Evolutionary conservation across 2,329 filamentous ascomycete species (phyloP).

Genomic region (Plectosphaerella plurivora): DNA sequence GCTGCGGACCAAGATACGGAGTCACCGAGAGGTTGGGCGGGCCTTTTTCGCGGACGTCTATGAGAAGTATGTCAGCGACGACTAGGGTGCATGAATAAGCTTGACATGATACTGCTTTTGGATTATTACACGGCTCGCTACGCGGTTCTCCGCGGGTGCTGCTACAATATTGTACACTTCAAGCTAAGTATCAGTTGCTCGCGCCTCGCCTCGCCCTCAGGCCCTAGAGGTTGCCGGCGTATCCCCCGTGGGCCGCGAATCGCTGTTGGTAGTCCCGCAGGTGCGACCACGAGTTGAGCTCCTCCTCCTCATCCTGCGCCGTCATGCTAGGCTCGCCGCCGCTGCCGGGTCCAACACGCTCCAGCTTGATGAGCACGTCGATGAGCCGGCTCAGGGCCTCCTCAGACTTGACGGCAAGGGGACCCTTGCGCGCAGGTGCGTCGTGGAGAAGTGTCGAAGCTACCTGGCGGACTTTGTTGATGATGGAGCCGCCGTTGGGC

Average conservation of each 20-base stretch:
- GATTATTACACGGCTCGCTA: neutral
- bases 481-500: slow-evolving; percentile 59
- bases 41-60: slow-evolving; percentile 43
- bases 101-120: neutral
- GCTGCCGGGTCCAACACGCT: slow-evolving; percentile 49
- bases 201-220: neutral
- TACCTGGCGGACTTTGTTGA: slow-evolving; percentile 80
- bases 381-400: slow-evolving; percentile 69
- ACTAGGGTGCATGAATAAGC: slow-evolving; percentile 7
- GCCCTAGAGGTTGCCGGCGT: slow-evolving; percentile 21
- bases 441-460: slow-evolving; percentile 72
- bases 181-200: neutral
- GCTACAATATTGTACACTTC: too few species aligned
- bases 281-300: slow-evolving; percentile 73
- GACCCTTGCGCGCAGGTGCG: slow-evolving; percentile 45
- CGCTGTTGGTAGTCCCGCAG: slow-evolving; percentile 73
- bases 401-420: slow-evolving; percentile 54
- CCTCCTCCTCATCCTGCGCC: slow-evolving; percentile 66
- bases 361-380: slow-evolving; percentile 69
- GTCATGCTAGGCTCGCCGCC: slow-evolving; percentile 33
- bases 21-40: slow-evolving; percentile 42
- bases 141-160: too few species aligned
- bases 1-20: slow-evolving; percentile 48
- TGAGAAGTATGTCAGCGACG: slow-evolving; percentile 40
- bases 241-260: slow-evolving; percentile 62